Percentiles rank a stretch among this genome's conserved stretches.
These are phyloP conservation scores for Rhizomucor miehei DNA, from an alignment of 371 early-diverging fungal species.

Conservation along the genomic window DNA sequence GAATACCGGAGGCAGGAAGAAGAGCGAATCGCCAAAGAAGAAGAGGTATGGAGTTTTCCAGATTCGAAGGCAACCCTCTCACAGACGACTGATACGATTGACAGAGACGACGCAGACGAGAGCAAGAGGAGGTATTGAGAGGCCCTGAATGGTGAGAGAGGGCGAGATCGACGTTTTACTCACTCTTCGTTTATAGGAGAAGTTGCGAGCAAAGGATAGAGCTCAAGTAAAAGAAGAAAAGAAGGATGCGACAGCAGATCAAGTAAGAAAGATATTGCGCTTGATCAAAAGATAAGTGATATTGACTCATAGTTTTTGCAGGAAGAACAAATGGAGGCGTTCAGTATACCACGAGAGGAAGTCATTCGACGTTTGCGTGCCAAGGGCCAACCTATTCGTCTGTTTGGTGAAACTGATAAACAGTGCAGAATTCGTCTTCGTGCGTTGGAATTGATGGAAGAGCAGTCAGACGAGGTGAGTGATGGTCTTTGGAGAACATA, in stretches of 20 bases:
- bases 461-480: conserved; percentile 55
- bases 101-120: too few species aligned
- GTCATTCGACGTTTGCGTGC: conserved; percentile 82
- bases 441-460: conserved; percentile 82
- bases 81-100: background rate
- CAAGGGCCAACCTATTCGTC: conserved; percentile 87
- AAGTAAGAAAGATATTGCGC: conserved; percentile 1
- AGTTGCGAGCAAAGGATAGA: conserved; percentile 9
- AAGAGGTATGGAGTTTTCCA: conserved; percentile 20
- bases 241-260: conserved; percentile 17
- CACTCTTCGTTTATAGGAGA: conserved; percentile 2
- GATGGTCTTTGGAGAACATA: background rate
- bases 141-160: background rate
- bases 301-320: background rate
- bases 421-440: conserved; percentile 84
- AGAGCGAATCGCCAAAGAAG: conserved; percentile 51
- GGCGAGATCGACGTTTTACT: background rate
- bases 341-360: conserved; percentile 77
- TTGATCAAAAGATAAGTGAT: too few species aligned
- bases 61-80: background rate
- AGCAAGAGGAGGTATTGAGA: background rate
- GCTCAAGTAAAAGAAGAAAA: conserved; percentile 36
- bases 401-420: conserved; percentile 89
- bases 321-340: conserved; percentile 26
- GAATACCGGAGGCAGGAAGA: conserved; percentile 59